Evolutionary conservation across 2,329 filamentous ascomycete genomes (phyloP).

Genomic region (Penicillium hesseltinei): DNA sequence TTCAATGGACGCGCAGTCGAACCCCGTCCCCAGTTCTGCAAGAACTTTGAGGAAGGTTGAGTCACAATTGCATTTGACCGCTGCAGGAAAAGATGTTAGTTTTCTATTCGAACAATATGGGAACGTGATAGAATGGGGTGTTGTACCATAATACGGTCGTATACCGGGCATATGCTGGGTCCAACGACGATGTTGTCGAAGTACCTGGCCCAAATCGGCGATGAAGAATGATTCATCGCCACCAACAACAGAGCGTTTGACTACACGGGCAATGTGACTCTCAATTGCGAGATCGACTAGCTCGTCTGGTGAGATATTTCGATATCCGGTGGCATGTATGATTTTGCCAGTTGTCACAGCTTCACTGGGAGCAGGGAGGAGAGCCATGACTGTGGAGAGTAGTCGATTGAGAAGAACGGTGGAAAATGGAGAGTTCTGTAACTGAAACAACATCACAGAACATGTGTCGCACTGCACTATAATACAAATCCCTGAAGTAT

Average conservation of each 20-base stretch:
- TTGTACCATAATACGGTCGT: slow-evolving; percentile 24
- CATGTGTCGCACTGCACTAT: not conserved
- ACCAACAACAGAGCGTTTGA: slow-evolving; percentile 3
- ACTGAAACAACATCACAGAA: slow-evolving; percentile 4
- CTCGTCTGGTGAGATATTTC: slow-evolving; percentile 2
- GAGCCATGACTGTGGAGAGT: slow-evolving; percentile 8
- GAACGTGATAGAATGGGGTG: no score
- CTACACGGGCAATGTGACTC: slow-evolving; percentile 3
- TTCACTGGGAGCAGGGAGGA: not conserved
- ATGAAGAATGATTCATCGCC: slow-evolving; percentile 24
- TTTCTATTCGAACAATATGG: not conserved
- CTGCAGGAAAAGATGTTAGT: slow-evolving; percentile 11
- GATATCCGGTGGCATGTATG: not conserved
- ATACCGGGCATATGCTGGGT: slow-evolving; percentile 15
- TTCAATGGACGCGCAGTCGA: slow-evolving; percentile 30
- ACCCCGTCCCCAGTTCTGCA: slow-evolving; percentile 22
- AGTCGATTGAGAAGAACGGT: slow-evolving; percentile 2
- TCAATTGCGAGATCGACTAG: slow-evolving; percentile 18
- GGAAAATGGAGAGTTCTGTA: slow-evolving; percentile 1
- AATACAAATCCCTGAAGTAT: not conserved
- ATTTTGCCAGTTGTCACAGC: not conserved
- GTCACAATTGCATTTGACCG: slow-evolving; percentile 34
- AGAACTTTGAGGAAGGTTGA: slow-evolving; percentile 22
- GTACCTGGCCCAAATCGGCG: slow-evolving; percentile 20
- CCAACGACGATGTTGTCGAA: slow-evolving; percentile 22